phyloP scores from a whole-genome alignment of 371 early-diverging fungal species.

The Amoeboaphelidium occidentale region DNA sequence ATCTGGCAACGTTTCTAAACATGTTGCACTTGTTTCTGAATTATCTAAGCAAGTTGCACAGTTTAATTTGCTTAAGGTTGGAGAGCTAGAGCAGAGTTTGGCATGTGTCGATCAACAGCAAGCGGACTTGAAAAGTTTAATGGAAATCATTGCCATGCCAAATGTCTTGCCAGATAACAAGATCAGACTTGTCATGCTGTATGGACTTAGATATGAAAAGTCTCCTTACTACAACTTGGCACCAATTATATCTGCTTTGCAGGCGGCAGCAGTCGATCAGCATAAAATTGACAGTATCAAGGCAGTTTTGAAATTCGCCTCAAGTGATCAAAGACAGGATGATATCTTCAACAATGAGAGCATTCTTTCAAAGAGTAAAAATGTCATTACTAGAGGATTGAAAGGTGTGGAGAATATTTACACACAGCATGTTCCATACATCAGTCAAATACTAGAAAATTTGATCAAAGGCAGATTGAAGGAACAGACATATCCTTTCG shows the following conservation, averaged over 20 bases:
- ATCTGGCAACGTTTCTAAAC: conserved; percentile 83
- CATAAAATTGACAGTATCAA: conserved; percentile 40
- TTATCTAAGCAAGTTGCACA: conserved; percentile 50
- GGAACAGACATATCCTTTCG: conserved; percentile 47
- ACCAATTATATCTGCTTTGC: conserved; percentile 35
- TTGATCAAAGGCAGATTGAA: conserved; percentile 53
- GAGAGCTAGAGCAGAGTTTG: conserved; percentile 79
- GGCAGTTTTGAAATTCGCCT: conserved; percentile 47
- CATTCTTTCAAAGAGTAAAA: conserved; percentile 48
- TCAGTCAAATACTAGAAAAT: conserved; percentile 45
- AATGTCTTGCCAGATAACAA: conserved; percentile 45
- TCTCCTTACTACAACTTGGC: conserved; percentile 34
- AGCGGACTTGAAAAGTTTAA: conserved; percentile 41
- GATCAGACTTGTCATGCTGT: conserved; percentile 49
- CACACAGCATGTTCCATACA: conserved; percentile 73
- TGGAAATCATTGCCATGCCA: conserved; percentile 32
- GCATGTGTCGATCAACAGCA: conserved; percentile 64
- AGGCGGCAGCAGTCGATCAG: conserved; percentile 35
- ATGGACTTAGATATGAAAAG: conserved; percentile 71
- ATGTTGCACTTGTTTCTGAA: conserved; percentile 82
- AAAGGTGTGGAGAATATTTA: conserved; percentile 94
- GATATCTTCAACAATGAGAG: conserved; percentile 64
- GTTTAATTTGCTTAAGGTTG: conserved; percentile 46
- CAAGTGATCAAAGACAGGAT: conserved; percentile 53
- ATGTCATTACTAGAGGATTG: conserved; percentile 18